Base-by-base conservation (phyloP, 371 early-diverging fungal genomes). In the Rhizopus delemar region DNA sequence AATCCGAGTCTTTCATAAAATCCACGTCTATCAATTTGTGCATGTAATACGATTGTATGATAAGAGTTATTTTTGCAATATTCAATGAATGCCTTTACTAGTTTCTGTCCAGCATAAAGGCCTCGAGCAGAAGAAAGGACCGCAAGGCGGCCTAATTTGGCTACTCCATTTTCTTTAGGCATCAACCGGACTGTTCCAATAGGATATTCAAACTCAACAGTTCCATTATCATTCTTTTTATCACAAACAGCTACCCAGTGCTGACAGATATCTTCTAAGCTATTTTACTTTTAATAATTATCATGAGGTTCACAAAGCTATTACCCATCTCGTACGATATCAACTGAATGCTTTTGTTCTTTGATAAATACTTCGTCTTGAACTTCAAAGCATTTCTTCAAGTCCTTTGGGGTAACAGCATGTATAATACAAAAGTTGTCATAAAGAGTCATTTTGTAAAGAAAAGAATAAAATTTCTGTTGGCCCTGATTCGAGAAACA, bases 1-100 rank as follows among this genome's bases (percentile, higher is more conserved):
- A 78, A 81, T 2, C 82, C 82, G 4, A 68, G 29, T 33, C 71
- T 74, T 50, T 73, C 67, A 51, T 81, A 81, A 48, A 81, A 81
- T 8, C 56, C 68, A n/a, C 66, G 74, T 36, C 72, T 71, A 52
- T 72, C 75, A 43, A 60, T 34, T 52, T 81, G 82, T 29, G 75
- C 58, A 51, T 78, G 73, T 8, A 70, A 48, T 13, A 70, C 59
- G 46, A 77, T 71, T 1, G 63, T 60, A 7, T 58, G 54, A 28
- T 58, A 62, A 4, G 65, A 61, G 0, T 56, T 56, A 35, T 50
- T 35, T 41, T 53, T 53, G 35, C 69, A 67, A n/a, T 63, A 57
- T 13, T 73, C 48, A 9, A 70, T 56, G 28, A 76, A 46, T 2
- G 55, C 56, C 8, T 69, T 41, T 1, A 73, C 72, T 2, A 81